Evolutionary conservation across 306 rosid species (phyloP), one percentile per base, ranked within the genome.

Genomic region (Urtica urens): DNA sequence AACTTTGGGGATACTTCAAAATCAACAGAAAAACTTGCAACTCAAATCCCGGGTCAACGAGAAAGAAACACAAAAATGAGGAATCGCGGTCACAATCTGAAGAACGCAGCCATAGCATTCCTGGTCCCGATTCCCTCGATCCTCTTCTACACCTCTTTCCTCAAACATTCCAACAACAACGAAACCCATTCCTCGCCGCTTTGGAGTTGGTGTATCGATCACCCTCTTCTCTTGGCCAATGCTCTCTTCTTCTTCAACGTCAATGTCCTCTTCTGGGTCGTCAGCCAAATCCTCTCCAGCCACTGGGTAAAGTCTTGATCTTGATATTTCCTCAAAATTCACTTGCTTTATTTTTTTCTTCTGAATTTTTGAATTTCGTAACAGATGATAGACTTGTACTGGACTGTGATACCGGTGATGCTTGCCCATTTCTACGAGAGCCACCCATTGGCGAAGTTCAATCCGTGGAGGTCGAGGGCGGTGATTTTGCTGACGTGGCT

Each of bases 361-460:
- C 54, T 49, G 49, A n/a, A n/a, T 53, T 47, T 57, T 62, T 40
- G 28, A 62, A 78, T 15, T 3, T 16, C 14, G 8, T 12, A 7
- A 2, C 84, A 88, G 97, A 77, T 90, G 93, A 90, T 84, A 39
- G 90, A 79, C 45, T 73, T 78, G 51, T 90, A 79, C 62, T 90
- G 94, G 97, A 77, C 95, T 1, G 77, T 84, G 81, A 81, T 90
- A 19, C 97, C 97, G 1, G 69, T 84, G 14, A 81, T 84, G 92
- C 65, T 90, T 41, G 74, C 65, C 55, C 84, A 81, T 56, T 90
- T 76, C 80, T 79, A 63, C 57, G 64, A 81, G 6, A 67, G 75
- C 23, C 97, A 90, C 58, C 95, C 95, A 53, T 58, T 75, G 73
- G 93, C 68, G 19, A 60, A 72, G 0, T 79, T 57, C 57, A 59